These are phyloP conservation scores for Sphaerulina musiva DNA, from an alignment of 2,329 filamentous ascomycete genomes.

Conservation along the genomic window DNA sequence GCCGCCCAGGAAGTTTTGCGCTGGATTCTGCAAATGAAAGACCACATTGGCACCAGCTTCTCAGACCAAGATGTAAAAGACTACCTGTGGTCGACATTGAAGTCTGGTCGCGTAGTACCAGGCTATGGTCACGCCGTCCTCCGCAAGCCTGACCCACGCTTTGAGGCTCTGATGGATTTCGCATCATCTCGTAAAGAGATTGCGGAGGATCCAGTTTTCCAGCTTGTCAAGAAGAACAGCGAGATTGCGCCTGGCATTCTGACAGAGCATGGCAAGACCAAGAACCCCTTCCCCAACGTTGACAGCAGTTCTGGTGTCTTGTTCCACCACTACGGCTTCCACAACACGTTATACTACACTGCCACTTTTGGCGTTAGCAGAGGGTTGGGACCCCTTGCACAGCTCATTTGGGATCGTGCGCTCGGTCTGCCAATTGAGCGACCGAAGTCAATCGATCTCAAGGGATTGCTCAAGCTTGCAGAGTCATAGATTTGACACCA, in stretches of 20 bases:
- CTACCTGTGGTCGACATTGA: conserved; percentile 89
- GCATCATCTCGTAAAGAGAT: conserved; percentile 80
- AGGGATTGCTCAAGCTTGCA: conserved; percentile 66
- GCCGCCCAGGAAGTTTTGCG: conserved; percentile 95
- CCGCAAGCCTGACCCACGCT: conserved; percentile 92
- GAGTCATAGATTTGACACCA: conserved; percentile 19
- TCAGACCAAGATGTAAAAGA: conserved; percentile 74
- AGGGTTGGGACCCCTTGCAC: conserved; percentile 78
- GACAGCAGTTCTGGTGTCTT: conserved; percentile 88
- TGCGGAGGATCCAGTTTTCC: conserved; percentile 79
- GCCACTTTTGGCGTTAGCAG: conserved; percentile 64
- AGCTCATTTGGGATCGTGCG: conserved; percentile 93
- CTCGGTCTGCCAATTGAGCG: conserved; percentile 92
- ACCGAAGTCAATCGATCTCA: conserved; percentile 93
- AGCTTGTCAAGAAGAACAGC: conserved; percentile 87
- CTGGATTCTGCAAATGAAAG: conserved; percentile 95
- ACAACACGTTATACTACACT: conserved; percentile 91
- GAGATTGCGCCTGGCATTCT: conserved; percentile 85
- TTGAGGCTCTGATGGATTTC: conserved; percentile 95
- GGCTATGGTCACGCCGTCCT: conserved; percentile 95
- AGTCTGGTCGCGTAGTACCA: conserved; percentile 87
- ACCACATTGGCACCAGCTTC: conserved; percentile 70
- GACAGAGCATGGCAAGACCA: conserved; percentile 79
- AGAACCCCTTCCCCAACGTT: conserved; percentile 78
- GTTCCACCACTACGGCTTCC: conserved; percentile 97